A percentile compares a stretch with the other conserved stretches of the same genome.
Evolutionary conservation across 208 protist genomes (phyloP).

Genomic region (Tritrichomonas musculus): DNA sequence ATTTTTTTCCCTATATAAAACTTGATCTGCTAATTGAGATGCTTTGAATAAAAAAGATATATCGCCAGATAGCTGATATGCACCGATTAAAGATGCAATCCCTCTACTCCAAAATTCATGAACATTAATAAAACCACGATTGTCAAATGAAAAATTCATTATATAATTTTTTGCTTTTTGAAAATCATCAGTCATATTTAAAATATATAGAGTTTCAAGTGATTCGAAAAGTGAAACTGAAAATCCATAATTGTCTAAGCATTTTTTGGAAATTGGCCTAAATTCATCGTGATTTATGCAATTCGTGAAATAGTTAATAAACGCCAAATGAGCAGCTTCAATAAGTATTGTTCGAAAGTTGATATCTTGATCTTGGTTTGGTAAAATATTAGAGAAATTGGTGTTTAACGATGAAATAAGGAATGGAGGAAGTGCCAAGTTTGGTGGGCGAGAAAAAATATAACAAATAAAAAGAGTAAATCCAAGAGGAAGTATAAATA

Average conservation of each 20-base stretch:
- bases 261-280: not conserved
- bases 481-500: too few relatives aligned
- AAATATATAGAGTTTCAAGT: not conserved
- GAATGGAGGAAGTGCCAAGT: too few relatives aligned
- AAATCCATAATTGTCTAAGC: not conserved
- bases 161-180: not conserved
- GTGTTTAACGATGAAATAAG: too few relatives aligned
- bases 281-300: not conserved
- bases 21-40: not conserved
- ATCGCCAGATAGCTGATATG: not conserved
- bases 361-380: too few relatives aligned
- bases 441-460: too few relatives aligned
- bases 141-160: not conserved
- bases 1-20: not conserved
- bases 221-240: not conserved
- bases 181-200: not conserved
- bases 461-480: too few relatives aligned
- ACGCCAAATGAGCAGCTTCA: not conserved
- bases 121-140: not conserved
- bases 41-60: not conserved
- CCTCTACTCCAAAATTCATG: slow-evolving; percentile 24
- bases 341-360: too few relatives aligned
- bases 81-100: not conserved
- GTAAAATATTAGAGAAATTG: too few relatives aligned
- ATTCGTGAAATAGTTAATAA: not conserved